Conservation (phyloP, 1,284 basidiomycete species). For the Tilletia caries region DNA sequence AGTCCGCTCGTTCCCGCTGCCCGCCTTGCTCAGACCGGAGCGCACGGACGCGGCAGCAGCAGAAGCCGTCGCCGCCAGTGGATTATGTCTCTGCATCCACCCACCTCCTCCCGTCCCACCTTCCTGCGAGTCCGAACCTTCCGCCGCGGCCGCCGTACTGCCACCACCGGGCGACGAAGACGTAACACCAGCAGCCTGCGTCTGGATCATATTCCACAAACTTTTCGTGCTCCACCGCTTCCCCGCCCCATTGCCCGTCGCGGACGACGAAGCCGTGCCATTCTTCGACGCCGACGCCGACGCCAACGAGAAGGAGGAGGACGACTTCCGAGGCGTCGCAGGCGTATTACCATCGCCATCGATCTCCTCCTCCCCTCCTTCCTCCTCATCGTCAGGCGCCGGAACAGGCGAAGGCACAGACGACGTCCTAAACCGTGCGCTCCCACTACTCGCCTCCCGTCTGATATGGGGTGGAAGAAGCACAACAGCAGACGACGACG, state of each 20-base stretch:
- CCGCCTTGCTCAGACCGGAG: background rate
- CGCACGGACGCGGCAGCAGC: background rate
- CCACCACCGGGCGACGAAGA: too few relatives aligned
- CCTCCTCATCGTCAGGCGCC: background rate
- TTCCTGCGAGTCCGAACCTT: background rate
- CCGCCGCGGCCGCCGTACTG: background rate
- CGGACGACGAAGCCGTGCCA: too few relatives aligned
- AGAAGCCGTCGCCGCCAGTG: background rate
- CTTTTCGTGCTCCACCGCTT: conserved; percentile 7
- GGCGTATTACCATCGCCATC: background rate
- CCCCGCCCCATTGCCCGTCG: background rate
- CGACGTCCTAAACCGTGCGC: background rate
- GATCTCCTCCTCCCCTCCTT: background rate
- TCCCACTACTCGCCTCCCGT: background rate
- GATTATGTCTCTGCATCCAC: background rate
- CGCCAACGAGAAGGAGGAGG: background rate
- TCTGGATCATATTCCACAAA: conserved; percentile 18
- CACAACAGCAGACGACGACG: background rate
- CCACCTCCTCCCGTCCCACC: background rate
- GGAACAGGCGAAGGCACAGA: background rate
- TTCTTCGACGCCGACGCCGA: background rate
- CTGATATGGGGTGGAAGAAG: background rate
- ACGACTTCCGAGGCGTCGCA: background rate
- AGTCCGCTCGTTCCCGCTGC: background rate
- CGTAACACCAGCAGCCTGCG: conserved; percentile 1